phyloP scores from a whole-genome alignment of 2,329 filamentous ascomycete species.

The Fusarium ramigenum region DNA sequence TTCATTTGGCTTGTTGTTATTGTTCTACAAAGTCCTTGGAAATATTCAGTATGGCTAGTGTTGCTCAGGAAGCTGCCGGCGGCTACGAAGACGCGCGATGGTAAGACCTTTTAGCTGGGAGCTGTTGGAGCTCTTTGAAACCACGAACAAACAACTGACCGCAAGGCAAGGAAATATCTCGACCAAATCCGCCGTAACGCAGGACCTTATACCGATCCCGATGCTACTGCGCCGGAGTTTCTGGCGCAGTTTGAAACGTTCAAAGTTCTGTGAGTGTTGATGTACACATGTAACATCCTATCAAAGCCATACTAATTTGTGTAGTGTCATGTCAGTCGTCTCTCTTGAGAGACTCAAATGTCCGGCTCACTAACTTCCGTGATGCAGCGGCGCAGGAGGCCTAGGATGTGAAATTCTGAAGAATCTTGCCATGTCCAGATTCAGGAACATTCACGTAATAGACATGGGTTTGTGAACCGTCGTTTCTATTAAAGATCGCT shows the following conservation, averaged over 20 bases:
- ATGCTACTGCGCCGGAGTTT: slow-evolving; percentile 60
- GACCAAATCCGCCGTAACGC: slow-evolving; percentile 79
- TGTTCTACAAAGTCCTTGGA: background rate
- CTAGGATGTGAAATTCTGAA: slow-evolving; percentile 97
- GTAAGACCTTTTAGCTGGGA: slow-evolving; percentile 35
- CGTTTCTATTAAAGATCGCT: background rate
- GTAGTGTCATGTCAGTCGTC: slow-evolving; percentile 61
- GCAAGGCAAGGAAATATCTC: slow-evolving; percentile 75
- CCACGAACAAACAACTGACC: slow-evolving; percentile 8
- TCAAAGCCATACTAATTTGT: slow-evolving; percentile 20
- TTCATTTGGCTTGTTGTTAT: background rate
- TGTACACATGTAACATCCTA: background rate
- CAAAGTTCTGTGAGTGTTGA: slow-evolving; percentile 74
- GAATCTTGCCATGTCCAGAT: slow-evolving; percentile 92
- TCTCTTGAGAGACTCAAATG: slow-evolving; percentile 11
- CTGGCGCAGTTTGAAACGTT: slow-evolving; percentile 70
- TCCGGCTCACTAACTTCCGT: slow-evolving; percentile 21
- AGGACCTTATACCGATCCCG: slow-evolving; percentile 83
- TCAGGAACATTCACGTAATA: slow-evolving; percentile 97
- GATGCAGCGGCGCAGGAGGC: slow-evolving; percentile 84
- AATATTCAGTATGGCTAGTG: slow-evolving; percentile 40
- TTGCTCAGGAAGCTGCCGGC: slow-evolving; percentile 25
- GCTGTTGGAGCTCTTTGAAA: slow-evolving; percentile 22
- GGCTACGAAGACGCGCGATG: slow-evolving; percentile 48
- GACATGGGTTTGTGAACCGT: slow-evolving; percentile 80